phyloP scores from a whole-genome alignment of 2,329 filamentous ascomycete genomes.

The Dactylellina drechsleri region DNA sequence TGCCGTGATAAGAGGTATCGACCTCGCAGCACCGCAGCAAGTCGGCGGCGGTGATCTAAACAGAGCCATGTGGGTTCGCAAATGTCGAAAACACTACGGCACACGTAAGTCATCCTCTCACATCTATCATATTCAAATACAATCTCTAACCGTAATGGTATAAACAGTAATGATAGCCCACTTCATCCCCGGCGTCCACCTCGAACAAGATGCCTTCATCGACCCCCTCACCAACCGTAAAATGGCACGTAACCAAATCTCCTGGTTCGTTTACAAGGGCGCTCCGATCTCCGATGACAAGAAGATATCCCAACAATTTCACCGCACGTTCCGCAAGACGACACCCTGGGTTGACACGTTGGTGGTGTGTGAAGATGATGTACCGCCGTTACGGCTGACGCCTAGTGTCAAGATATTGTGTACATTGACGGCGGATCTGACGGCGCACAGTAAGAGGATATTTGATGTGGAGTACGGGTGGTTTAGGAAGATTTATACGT shows the following conservation, averaged over 20 bases:
- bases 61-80: constrained; percentile 53
- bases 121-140: too few species aligned
- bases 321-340: constrained; percentile 49
- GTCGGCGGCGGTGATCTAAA: constrained; percentile 15
- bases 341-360: constrained; percentile 46
- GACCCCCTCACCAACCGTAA: constrained; percentile 46
- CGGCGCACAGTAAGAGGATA: constrained; percentile 42
- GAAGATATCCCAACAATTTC: constrained; percentile 52
- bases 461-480: constrained; percentile 49
- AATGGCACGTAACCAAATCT: constrained; percentile 54
- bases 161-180: constrained; percentile 48
- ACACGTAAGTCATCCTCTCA: constrained; percentile 35
- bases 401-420: constrained; percentile 37
- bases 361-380: constrained; percentile 49
- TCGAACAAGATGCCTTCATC: constrained; percentile 50
- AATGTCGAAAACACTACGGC: constrained; percentile 56
- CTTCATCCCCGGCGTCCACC: constrained; percentile 46
- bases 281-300: constrained; percentile 45
- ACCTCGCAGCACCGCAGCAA: constrained; percentile 43
- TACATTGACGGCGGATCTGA: constrained; percentile 46
- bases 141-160: too few species aligned
- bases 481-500: constrained; percentile 48
- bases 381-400: constrained; percentile 40
- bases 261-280: constrained; percentile 53
- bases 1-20: constrained; percentile 56